Base-by-base conservation (phyloP, 495 filamentous ascomycete genomes). In the Penicillium cinerascens region DNA sequence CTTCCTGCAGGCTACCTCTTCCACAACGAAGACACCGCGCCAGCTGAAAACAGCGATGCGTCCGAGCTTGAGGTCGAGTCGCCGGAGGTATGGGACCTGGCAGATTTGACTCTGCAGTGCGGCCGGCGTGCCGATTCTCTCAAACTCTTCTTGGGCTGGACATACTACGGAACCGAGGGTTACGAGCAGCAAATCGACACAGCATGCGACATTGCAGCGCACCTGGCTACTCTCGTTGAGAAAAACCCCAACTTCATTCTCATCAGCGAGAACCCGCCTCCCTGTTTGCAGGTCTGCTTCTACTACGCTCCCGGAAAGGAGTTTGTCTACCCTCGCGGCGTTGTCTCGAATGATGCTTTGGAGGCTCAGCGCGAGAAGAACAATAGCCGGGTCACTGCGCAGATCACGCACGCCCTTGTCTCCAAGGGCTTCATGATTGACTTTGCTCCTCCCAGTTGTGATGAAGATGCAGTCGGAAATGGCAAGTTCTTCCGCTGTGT, bases 251-350 rank as follows among this genome's bases (percentile, higher is more conserved):
- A 92, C 61, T 86, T 97, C 60, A 70, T 81, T 38, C 78, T 95
- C 33, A 79, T 95, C 8, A 86, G 82, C 18, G 73, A 83, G 47
- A 84, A 88, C 52, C 88, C 91, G 42, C 87, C 89, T 37, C 90
- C 91, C 6, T 97, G 91, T 71, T 72, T 95, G 59, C 92, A 97
- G 74, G 88, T 97, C 16, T 97, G 92, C 72, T 97, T 96, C 66
- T 95, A 93, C 65, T 92, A 88, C 59, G 82, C 82, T 0, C 81
- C 82, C 0, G 76, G 72, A 21, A 80, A 83, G 5, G 51, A 68
- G 55, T 58, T 89, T 15, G 57, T 72, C 1, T 66, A 71, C 49
- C 62, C 64, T 27, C 69, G 68, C 7, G 64, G 63, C 16, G 35
- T 63, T 18, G 66, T 65, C 10, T 65, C 67, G 1, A 60, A 74